phyloP scores from a whole-genome alignment of 495 filamentous ascomycete genomes.

The Geopyxis carbonaria region DNA sequence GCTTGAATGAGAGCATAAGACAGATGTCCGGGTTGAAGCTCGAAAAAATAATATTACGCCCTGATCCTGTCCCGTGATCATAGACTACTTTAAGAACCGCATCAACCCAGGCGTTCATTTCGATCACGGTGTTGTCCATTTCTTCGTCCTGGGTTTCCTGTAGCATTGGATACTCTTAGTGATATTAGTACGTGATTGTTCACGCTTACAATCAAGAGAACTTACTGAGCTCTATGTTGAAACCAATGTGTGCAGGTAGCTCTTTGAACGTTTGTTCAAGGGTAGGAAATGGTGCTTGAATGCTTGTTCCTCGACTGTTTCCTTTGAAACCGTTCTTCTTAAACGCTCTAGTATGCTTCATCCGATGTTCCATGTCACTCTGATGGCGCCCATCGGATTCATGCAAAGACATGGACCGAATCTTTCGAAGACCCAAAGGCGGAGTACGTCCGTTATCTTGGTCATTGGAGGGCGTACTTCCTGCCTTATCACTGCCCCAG shows the following conservation, averaged over 20 bases:
- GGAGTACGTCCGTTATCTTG: constrained; percentile 6
- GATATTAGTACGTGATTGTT: too few species aligned
- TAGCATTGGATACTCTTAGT: constrained; percentile 81
- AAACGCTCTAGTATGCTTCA: constrained; percentile 93
- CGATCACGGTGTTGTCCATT: constrained; percentile 94
- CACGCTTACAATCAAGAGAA: constrained; percentile 12
- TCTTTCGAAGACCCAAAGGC: constrained; percentile 20
- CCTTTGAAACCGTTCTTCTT: constrained; percentile 89
- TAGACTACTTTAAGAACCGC: constrained; percentile 81
- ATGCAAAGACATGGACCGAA: constrained; percentile 41
- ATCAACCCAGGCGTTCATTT: constrained; percentile 94
- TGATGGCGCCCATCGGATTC: constrained; percentile 26
- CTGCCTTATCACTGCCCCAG: constrained; percentile 2
- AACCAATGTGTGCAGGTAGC: constrained; percentile 63
- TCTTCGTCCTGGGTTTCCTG: constrained; percentile 84
- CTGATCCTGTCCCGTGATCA: constrained; percentile 36
- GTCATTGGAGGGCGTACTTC: constrained; percentile 1
- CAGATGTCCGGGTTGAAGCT: constrained; percentile 96
- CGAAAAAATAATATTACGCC: constrained; percentile 81
- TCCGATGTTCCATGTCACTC: constrained; percentile 63
- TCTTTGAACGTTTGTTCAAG: constrained; percentile 82
- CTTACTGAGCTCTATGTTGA: constrained; percentile 93
- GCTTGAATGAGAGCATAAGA: constrained; percentile 84
- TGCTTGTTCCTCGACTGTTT: constrained; percentile 81
- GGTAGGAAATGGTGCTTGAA: constrained; percentile 88